Base-by-base conservation (phyloP, 352 stramenopile species). In the Phytophthora idaei region DNA sequence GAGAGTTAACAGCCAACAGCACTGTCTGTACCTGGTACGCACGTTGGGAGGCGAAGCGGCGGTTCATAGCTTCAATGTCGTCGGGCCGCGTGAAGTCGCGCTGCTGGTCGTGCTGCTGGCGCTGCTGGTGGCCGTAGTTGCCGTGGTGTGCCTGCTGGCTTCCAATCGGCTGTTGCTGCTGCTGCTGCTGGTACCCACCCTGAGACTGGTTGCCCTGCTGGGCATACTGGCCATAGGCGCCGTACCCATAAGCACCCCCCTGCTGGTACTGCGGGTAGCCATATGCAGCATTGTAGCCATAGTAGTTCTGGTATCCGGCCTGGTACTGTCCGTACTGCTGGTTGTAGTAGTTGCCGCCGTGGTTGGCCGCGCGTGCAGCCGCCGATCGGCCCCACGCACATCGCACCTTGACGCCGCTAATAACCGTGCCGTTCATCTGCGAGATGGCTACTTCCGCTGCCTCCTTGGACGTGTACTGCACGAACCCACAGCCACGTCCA, bases 401-500 rank as follows among this genome's bases (percentile, higher is more conserved):
- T 21, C 92, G 87, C 44, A 98, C 82, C 64, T 94, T 94, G 27
- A 85, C 84, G 31, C 81, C 75, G 49, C 75, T 81, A 58, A 98
- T 80, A 36, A 90, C 79, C 7, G 80, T 79, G 37, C 92, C 92
- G 58, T 97, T 95, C 83, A 97, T 92, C 64, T 96, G 92, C 45
- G 74, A 71, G 66, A 98, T 98, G 12, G 90, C 91, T 41, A 82
- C 74, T 54, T 97, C 87, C 2, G 92, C 92, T 31, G 88, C 76
- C 14, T 94, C 87, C 49, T 93, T 94, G 3, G 74, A 77, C 27
- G 78, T 80, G 60, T 93, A 98, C 61, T 96, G 90, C 46, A 98
- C 92, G 69, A 98, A 98, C 10, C 90, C 92, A 59, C 90, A 97
- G 34, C 92, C 92, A 34, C 89, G 83, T 66, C 93, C 92, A 62